Evolutionary conservation across 192 early-diverging fungal species (phyloP), one percentile per base, ranked within the genome.

Genomic region (Coemansia sp.): DNA sequence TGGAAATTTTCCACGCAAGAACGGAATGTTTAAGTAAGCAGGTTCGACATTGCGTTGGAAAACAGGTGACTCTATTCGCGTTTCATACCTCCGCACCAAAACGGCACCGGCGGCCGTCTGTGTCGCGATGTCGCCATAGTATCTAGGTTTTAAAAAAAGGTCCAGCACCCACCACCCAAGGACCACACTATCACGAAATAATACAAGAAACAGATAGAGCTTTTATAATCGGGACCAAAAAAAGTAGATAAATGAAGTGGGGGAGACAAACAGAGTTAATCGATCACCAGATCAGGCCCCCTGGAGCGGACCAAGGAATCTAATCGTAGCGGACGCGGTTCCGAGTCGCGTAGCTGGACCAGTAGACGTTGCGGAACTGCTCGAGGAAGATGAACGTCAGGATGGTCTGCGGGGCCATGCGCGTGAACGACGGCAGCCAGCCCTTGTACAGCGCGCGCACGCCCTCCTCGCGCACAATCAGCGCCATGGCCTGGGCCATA

Each of bases 321-420:
- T 58, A 75, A 5, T 63, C 62, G 31, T 44, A 76, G 26, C 66
- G 54, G 7, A 76, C 73, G 15, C 39, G 55, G 54, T 76, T 51
- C 11, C 23, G 41, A 36, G 28, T 22, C 2, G 67, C 66, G 36
- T 69, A 47, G 21, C 43, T 36, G 51, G 46, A 44, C 63, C 71
- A 70, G 41, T 79, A 79, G 11, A 70, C 30, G 49, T 63, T 68
- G 35, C 81, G 83, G 58, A 89, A 81, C 62, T 88, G 83, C 55
- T 93, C 91, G 9, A 93, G 65, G 25, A 90, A 82, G 23, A 90
- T 80, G 64, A 93, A 90, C 0, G 91, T 91, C 21, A 89, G 78
- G 26, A 91, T 87, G 29, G 90, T 90, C 51, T 93, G 91, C 15
- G 91, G 91, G 0, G 84, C 89, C 15, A 91, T 76, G 31, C 91